A percentile compares a stretch with the other conserved stretches of the same genome.
These are phyloP conservation scores for Marasmius tenuissimus DNA, from an alignment of 1,284 basidiomycete genomes.

Conservation along the genomic window DNA sequence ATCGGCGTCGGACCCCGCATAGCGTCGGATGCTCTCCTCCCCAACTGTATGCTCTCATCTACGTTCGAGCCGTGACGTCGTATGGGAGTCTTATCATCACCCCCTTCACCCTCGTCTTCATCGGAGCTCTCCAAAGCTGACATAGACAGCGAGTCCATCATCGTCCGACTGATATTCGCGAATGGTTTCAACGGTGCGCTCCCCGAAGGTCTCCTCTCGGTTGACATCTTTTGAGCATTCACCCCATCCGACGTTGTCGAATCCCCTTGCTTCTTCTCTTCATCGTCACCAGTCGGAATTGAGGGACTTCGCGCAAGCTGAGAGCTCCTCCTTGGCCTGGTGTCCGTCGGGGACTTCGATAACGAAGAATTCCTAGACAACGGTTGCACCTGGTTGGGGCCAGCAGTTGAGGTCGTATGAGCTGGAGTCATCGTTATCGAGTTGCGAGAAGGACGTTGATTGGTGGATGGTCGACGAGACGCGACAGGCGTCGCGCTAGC, in stretches of 20 bases:
- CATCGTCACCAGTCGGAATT: neutral
- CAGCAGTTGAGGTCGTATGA: slow-evolving; percentile 12
- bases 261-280: neutral
- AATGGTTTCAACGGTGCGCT: slow-evolving; percentile 9
- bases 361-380: neutral
- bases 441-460: slow-evolving; percentile 18
- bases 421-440: slow-evolving; percentile 23
- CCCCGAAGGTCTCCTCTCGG: neutral
- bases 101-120: slow-evolving; percentile 16
- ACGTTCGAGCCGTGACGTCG: neutral
- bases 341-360: slow-evolving; percentile 8
- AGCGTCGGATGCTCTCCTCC: slow-evolving; percentile 16
- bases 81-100: slow-evolving; percentile 10
- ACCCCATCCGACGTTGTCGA: neutral
- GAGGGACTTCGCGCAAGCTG: slow-evolving; percentile 14
- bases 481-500: slow-evolving; percentile 41
- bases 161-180: slow-evolving; percentile 10
- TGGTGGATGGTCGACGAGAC: slow-evolving; percentile 49
- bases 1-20: slow-evolving; percentile 29
- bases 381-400: neutral
- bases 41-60: slow-evolving; percentile 5
- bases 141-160: slow-evolving; percentile 36
- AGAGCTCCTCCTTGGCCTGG: slow-evolving; percentile 34
- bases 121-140: slow-evolving; percentile 33
- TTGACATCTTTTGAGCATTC: neutral